Evolutionary conservation across 73 alveolate genomes (phyloP), one percentile per base, ranked within the genome.

Genomic region (Stentor coeruleus): DNA sequence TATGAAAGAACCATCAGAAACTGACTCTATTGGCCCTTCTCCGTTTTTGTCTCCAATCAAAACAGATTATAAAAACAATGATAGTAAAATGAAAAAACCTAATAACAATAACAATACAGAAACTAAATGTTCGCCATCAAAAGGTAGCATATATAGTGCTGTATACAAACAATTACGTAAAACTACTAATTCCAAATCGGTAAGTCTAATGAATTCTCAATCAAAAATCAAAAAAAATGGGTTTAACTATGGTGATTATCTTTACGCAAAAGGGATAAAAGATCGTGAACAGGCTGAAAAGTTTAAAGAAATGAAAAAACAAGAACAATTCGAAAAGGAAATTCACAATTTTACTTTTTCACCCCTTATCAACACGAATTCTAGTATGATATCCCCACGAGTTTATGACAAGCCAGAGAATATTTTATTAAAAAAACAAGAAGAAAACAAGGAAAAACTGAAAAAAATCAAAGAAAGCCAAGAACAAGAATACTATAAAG

Each of bases 371-470:
- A 66, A 66, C 39, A 66, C n/a, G 39, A 20, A 20, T 33, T 66
- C 79, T 14, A 66, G 79, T 40, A 11, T 66, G 79, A 20, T 66
- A 28, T 66, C 79, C 15, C 79, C 79, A 0, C n/a, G 79, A 33
- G 37, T 11, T 40, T 66, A 66, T 33, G 79, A 66, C n/a, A 66
- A 66, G 33, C n/a, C 79, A 14, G 79, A 66, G 41, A 15, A 26
- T 26, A 28, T 66, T 26, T 40, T 66, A 14, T 20, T 28, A 14
- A 66, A 31, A 66, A 66, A 66, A 33, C 40, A 20, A 0, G 42
- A 66, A 31, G 79, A 66, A 31, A 20, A 66, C 14, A 20, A 66
- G 33, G 79, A 66, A 66, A 66, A 31, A 2, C 1, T 66, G 15
- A 26, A 20, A 20, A 31, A 66, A 20, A 14, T 66, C n/a, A 66